Conservation (phyloP, 164 flowering plant genomes). For the Vitis cinerea region DNA sequence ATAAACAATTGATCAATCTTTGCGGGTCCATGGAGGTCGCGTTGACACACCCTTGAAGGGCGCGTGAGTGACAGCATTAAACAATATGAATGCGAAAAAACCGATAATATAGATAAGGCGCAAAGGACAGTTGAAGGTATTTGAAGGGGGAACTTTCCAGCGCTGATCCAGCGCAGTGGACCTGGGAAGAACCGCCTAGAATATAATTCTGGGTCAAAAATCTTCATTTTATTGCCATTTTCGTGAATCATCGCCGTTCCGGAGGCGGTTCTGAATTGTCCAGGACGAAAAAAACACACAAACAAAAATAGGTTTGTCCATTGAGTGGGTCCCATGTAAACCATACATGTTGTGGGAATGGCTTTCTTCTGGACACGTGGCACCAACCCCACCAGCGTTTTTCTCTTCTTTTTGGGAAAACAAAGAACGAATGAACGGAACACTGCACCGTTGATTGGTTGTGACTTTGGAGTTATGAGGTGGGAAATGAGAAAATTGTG, state of each 20-base stretch:
- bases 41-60: background rate
- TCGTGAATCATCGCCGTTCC: too few species aligned
- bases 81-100: background rate
- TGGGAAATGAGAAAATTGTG: slow-evolving; percentile 25
- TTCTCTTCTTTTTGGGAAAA: background rate
- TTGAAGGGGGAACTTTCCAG: slow-evolving; percentile 35
- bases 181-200: slow-evolving; percentile 13
- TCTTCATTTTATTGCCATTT: background rate
- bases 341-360: slow-evolving; percentile 1
- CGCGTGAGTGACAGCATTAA: background rate
- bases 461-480: slow-evolving; percentile 1
- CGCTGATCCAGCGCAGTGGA: slow-evolving; percentile 30
- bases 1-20: too few species aligned
- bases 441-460: background rate
- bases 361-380: slow-evolving; percentile 15
- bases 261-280: background rate
- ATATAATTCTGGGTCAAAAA: background rate
- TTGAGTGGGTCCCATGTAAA: background rate
- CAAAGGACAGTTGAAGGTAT: slow-evolving; percentile 6
- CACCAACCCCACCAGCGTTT: slow-evolving; percentile 5
- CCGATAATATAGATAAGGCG: slow-evolving; percentile 10
- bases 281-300: too few species aligned
- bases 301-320: background rate
- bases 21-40: too few species aligned
- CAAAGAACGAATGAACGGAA: background rate